Evolutionary conservation across 2,329 filamentous ascomycete genomes (phyloP).

Genomic region (Trichoderma pleuroti): DNA sequence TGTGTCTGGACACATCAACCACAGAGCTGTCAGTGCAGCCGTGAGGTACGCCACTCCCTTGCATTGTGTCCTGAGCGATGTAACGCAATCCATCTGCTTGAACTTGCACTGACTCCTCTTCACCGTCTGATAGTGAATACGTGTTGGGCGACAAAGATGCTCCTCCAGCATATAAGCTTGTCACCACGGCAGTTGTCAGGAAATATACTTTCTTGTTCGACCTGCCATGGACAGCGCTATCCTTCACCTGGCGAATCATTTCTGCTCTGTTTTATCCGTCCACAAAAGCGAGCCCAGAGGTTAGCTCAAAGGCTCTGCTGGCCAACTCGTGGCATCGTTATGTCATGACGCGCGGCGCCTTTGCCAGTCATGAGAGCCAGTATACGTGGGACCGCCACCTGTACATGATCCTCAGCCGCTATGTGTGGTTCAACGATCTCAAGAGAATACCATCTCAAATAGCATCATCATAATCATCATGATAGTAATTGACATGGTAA

Average conservation of each 20-base stretch:
- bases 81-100: neutral
- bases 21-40: constrained; percentile 38
- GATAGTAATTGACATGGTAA: neutral
- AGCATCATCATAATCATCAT: neutral
- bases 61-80: neutral
- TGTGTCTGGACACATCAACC: constrained; percentile 40
- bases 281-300: constrained; percentile 13
- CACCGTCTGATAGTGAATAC: constrained; percentile 26
- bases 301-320: constrained; percentile 31
- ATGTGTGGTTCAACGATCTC: constrained; percentile 39
- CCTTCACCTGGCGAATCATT: constrained; percentile 29
- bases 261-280: constrained; percentile 23
- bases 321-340: constrained; percentile 38
- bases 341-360: constrained; percentile 34
- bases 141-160: constrained; percentile 28
- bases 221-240: constrained; percentile 36
- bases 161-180: constrained; percentile 35
- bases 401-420: constrained; percentile 39
- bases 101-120: neutral
- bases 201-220: constrained; percentile 40
- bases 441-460: constrained; percentile 17
- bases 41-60: constrained; percentile 31
- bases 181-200: constrained; percentile 33
- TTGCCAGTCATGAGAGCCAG: constrained; percentile 37
- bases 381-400: constrained; percentile 40